Conservation (phyloP, 306 rosid genomes). For the Sechiopsis laciniata region DNA sequence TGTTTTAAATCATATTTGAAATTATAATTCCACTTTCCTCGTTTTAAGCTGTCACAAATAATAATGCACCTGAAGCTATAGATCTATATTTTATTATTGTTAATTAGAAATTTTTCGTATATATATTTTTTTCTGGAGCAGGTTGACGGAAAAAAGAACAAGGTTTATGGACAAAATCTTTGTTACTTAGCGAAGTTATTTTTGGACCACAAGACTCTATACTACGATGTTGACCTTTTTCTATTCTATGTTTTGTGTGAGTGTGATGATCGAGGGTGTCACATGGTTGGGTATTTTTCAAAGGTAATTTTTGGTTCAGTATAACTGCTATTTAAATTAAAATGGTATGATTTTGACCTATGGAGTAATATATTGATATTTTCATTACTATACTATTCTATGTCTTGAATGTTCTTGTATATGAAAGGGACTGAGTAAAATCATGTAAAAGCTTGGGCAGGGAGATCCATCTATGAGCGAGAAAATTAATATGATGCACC, state of each 20-base stretch:
- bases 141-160: slow-evolving; percentile 99
- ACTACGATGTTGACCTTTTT: slow-evolving; percentile 96
- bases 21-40: background rate
- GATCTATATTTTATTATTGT: background rate
- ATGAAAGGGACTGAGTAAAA: background rate
- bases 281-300: slow-evolving; percentile 99
- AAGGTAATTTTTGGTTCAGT: slow-evolving; percentile 44
- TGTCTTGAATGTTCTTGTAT: background rate
- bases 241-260: slow-evolving; percentile 87
- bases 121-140: slow-evolving; percentile 31
- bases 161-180: slow-evolving; percentile 97
- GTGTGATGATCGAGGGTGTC: slow-evolving; percentile 99
- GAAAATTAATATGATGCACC: background rate
- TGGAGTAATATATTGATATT: background rate
- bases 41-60: background rate
- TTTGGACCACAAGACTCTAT: slow-evolving; percentile 98
- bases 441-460: background rate
- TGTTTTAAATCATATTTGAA: background rate
- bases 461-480: background rate
- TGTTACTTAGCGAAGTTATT: slow-evolving; percentile 95
- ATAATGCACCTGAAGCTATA: background rate
- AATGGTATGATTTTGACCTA: background rate
- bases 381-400: background rate
- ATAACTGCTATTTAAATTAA: background rate
- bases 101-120: background rate